Evolutionary conservation across 805 yeast genomes (phyloP).

Genomic region (Yamadazyma olivae): DNA sequence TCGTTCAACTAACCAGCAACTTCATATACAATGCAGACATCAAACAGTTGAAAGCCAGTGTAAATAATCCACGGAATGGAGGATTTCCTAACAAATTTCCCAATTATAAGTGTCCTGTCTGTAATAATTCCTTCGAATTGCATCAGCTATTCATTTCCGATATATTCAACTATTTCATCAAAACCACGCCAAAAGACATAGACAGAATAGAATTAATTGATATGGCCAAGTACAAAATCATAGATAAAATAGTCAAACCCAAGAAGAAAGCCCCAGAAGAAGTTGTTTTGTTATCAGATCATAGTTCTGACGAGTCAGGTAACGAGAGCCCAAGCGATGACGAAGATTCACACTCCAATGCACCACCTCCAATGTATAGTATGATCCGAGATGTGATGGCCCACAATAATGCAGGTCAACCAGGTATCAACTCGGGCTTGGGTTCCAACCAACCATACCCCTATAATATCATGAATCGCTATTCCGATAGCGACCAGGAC

Average conservation of each 20-base stretch:
- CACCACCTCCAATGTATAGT: neutral
- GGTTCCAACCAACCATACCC: too few relatives aligned
- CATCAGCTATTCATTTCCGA: slow-evolving; percentile 35
- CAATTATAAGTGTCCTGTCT: slow-evolving; percentile 38
- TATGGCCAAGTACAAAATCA: slow-evolving; percentile 28
- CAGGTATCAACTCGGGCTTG: neutral
- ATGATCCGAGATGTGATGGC: neutral
- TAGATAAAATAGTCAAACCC: slow-evolving; percentile 21
- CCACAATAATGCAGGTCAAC: neutral
- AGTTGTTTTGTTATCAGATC: slow-evolving; percentile 30
- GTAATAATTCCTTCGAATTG: slow-evolving; percentile 33
- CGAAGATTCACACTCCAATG: too few relatives aligned
- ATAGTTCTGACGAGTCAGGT: too few relatives aligned
- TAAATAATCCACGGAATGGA: neutral
- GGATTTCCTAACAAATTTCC: slow-evolving; percentile 15
- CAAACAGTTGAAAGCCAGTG: neutral
- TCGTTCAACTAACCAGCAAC: slow-evolving; percentile 4
- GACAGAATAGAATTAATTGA: slow-evolving; percentile 35
- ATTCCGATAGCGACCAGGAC: neutral
- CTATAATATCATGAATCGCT: too few relatives aligned
- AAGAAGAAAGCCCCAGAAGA: slow-evolving; percentile 13
- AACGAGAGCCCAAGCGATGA: too few relatives aligned
- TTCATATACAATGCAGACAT: slow-evolving; percentile 7
- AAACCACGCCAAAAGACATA: slow-evolving; percentile 32
- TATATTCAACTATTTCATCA: slow-evolving; percentile 39